These are phyloP conservation scores for Pichia sp. DNA, from an alignment of 1,139 yeast genomes.

Conservation along the genomic window DNA sequence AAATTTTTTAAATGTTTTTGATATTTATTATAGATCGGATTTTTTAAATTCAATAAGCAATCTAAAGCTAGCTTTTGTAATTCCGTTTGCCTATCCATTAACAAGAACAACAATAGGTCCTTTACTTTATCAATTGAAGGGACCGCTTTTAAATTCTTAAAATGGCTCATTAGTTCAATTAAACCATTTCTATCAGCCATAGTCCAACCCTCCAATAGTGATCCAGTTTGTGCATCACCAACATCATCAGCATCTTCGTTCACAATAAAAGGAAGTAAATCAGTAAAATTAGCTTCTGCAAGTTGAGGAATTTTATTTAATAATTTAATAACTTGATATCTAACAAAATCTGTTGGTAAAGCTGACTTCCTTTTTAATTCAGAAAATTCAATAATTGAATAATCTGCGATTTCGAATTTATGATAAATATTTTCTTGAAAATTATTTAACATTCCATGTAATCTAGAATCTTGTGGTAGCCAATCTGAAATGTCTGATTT, in stretches of 20 bases:
- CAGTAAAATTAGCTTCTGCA: slow-evolving; percentile 56
- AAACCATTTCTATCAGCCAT: slow-evolving; percentile 56
- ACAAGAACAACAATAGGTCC: slow-evolving; percentile 45
- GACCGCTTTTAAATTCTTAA: slow-evolving; percentile 56
- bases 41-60: slow-evolving; percentile 63
- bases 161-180: slow-evolving; percentile 56
- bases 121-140: slow-evolving; percentile 48
- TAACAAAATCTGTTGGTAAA: slow-evolving; percentile 35
- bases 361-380: slow-evolving; percentile 33
- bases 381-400: slow-evolving; percentile 36
- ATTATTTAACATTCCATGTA: slow-evolving; percentile 29
- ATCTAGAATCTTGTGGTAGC: slow-evolving; percentile 31
- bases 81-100: slow-evolving; percentile 56
- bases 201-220: slow-evolving; percentile 41
- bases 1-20: slow-evolving; percentile 67
- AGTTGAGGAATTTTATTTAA: slow-evolving; percentile 51
- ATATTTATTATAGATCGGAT: slow-evolving; percentile 55
- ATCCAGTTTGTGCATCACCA: slow-evolving; percentile 17
- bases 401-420: slow-evolving; percentile 25
- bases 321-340: slow-evolving; percentile 45
- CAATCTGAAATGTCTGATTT: slow-evolving; percentile 20
- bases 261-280: slow-evolving; percentile 52
- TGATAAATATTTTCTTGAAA: slow-evolving; percentile 26
- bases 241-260: slow-evolving; percentile 30
- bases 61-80: slow-evolving; percentile 70